Evolutionary conservation across 148 eudicot genomes (phyloP), one percentile per base, ranked within the genome.

Genomic region (Vaccinium macrocarpon): DNA sequence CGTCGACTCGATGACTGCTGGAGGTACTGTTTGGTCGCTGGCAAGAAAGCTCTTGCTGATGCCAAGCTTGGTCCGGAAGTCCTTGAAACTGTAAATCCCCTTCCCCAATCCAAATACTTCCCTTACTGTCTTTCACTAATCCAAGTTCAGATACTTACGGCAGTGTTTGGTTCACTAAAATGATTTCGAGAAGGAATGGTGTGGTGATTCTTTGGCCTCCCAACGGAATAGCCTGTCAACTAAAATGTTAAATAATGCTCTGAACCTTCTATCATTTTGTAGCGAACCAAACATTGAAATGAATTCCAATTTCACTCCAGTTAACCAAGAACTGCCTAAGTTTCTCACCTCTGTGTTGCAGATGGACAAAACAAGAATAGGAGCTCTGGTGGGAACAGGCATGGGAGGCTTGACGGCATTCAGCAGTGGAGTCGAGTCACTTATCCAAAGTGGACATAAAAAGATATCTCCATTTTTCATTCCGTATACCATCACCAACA

Each of bases 371-470:
- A n/a, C 87, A 32, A 87, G 87, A 82, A 88, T 91, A 2, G 95
- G 95, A 38, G 91, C 86, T 14, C 72, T 93, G 75, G 92, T 91
- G 18, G 95, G 95, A 9, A 61, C 95, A 19, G 95, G 95, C 25
- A 86, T 91, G 85, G 95, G 95, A 66, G 95, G 95, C 42, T 66
- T 92, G 76, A 85, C 88, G 27, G 88, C 89, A n/a, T 88, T 90
- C 83, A 88, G 86, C 82, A 71, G 59, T 53, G 95, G 93, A n/a
- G 91, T 90, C 12, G 86, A 91, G 52, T 82, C 90, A 55, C 85
- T 90, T 21, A 55, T 84, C 0, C 74, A 89, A 35, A 86, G 85
- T 29, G 95, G 95, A 83, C 86, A 76, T 79, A 89, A 86, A 87
- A 91, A 86, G 78, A 88, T 92, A 15, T 87, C 86, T 84, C 93